Evolutionary conservation across 2,329 filamentous ascomycete species (phyloP).

Genomic region (Arthrobotrys conoides): DNA sequence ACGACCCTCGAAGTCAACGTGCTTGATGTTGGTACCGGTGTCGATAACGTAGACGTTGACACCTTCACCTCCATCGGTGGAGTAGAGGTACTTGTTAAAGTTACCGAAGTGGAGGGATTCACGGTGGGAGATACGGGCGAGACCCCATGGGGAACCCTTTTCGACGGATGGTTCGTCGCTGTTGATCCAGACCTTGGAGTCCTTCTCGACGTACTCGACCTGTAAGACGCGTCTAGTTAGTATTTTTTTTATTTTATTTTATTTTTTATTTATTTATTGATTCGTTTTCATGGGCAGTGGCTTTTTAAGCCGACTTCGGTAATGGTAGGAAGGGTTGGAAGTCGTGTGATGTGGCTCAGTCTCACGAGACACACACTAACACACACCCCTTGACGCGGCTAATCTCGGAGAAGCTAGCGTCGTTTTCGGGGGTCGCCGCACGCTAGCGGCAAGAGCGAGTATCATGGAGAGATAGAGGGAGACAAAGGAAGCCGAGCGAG

Average conservation of each 20-base stretch:
- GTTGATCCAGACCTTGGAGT: constrained; percentile 91
- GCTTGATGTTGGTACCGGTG: constrained; percentile 92
- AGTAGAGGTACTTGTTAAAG: constrained; percentile 98
- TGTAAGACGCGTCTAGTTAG: constrained; percentile 67
- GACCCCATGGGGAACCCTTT: constrained; percentile 97
- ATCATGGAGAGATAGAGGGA: constrained; percentile 12
- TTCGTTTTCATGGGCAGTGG: background rate
- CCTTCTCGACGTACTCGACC: constrained; percentile 97
- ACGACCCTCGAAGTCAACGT: constrained; percentile 97
- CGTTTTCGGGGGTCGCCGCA: constrained; percentile 5
- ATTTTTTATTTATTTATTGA: too few species aligned
- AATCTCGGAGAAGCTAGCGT: constrained; percentile 27
- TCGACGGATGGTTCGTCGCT: constrained; percentile 74
- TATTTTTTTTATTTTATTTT: background rate
- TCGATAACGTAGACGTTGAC: constrained; percentile 99
- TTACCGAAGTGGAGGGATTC: constrained; percentile 86
- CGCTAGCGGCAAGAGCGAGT: background rate
- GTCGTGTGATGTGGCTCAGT: constrained; percentile 22
- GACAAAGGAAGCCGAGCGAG: too few species aligned
- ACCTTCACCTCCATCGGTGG: constrained; percentile 90
- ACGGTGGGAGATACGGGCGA: constrained; percentile 97
- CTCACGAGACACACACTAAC: constrained; percentile 24
- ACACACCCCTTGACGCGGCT: constrained; percentile 23
- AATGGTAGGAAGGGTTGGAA: background rate
- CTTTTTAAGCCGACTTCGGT: background rate